phyloP scores from a whole-genome alignment of 176 grass and related monocot species.

The Zizania latifolia region DNA sequence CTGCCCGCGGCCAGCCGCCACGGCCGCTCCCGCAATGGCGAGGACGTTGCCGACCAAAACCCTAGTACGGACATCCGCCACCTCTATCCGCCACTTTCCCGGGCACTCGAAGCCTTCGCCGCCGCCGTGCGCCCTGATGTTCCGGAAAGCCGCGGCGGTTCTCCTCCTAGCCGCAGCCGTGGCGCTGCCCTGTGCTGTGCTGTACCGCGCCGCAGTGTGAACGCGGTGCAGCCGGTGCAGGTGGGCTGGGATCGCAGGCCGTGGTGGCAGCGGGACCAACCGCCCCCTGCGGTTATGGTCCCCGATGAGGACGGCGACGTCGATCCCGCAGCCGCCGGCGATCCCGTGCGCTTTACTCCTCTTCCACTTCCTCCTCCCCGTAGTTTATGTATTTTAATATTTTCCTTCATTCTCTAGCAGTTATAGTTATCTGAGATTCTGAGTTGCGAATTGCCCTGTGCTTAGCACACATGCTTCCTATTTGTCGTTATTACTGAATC shows the following conservation, averaged over 20 bases:
- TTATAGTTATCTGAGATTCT: background rate
- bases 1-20: background rate
- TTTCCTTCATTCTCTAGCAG: background rate
- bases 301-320: conserved; percentile 13
- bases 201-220: conserved; percentile 32
- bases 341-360: conserved; percentile 25
- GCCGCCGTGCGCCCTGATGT: background rate
- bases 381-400: no score
- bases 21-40: conserved; percentile 9
- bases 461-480: background rate
- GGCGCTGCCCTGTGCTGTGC: conserved; percentile 38
- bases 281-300: background rate
- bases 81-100: background rate
- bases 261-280: background rate
- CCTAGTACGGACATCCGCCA: background rate
- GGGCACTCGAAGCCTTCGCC: background rate
- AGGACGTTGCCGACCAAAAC: background rate
- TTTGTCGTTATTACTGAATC: background rate
- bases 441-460: background rate
- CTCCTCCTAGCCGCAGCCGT: conserved; percentile 36
- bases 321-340: background rate
- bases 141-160: conserved; percentile 1
- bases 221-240: background rate
- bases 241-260: background rate
- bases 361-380: background rate